These are phyloP conservation scores for Venturia nashicola DNA, from an alignment of 2,329 filamentous ascomycete species.

Conservation along the genomic window DNA sequence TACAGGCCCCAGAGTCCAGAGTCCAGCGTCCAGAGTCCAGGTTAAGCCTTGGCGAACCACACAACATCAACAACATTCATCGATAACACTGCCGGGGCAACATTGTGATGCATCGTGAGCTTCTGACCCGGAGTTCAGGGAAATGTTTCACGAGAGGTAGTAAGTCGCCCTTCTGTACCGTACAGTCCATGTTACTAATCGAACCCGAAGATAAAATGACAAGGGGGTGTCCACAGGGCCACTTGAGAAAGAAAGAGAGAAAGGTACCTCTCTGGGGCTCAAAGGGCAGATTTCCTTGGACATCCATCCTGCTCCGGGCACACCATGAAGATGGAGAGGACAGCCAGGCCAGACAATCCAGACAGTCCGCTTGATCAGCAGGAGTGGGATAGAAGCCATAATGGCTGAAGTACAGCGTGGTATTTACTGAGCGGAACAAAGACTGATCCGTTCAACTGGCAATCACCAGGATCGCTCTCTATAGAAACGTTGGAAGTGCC, in stretches of 20 bases:
- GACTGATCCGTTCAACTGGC: background rate
- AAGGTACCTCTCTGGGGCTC: background rate
- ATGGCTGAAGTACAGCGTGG: background rate
- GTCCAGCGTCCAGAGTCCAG: too few species aligned
- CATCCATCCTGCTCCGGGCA: background rate
- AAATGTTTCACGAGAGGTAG: background rate
- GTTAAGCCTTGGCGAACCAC: background rate
- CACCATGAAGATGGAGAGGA: background rate
- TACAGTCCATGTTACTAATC: background rate
- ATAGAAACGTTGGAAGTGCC: background rate
- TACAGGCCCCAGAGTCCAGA: too few species aligned
- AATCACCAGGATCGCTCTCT: background rate
- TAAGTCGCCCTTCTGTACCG: background rate
- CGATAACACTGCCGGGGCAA: background rate
- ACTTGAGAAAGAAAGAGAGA: background rate
- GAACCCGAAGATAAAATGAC: background rate
- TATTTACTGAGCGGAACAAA: background rate
- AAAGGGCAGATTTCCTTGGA: background rate
- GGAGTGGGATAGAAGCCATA: background rate
- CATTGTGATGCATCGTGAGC: too few species aligned
- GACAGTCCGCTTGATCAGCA: background rate
- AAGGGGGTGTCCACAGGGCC: background rate
- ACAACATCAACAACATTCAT: background rate
- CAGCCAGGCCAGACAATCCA: background rate
- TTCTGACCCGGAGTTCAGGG: too few species aligned